These are phyloP conservation scores for Nicotiana tabacum DNA, from an alignment of 257 asterid species.

Conservation along the genomic window DNA sequence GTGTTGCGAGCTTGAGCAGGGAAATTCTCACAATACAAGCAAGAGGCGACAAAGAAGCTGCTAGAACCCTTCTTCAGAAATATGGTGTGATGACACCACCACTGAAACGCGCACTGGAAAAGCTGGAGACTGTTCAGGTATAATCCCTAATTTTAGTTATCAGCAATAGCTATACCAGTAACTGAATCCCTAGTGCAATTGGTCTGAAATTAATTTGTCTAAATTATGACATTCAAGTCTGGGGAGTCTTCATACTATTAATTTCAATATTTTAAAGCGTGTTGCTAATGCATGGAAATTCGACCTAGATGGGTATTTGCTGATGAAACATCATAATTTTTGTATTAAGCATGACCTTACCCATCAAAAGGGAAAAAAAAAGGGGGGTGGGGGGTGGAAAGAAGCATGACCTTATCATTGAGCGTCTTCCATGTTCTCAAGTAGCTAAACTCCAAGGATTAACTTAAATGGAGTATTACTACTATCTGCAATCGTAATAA, in stretches of 20 bases:
- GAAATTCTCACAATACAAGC: conserved; percentile 90
- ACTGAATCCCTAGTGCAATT: not conserved
- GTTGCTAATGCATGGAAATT: not conserved
- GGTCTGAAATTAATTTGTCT: not conserved
- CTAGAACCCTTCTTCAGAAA: conserved; percentile 51
- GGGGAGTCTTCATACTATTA: not conserved
- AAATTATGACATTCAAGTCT: not conserved
- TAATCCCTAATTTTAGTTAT: not conserved
- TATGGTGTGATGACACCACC: conserved; percentile 52
- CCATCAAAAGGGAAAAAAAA: too few species aligned
- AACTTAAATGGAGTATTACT: not conserved
- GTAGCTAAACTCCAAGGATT: not conserved
- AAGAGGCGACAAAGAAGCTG: conserved; percentile 76
- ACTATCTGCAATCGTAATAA: not conserved
- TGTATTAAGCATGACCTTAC: not conserved
- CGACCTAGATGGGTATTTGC: not conserved
- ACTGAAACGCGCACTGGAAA: conserved; percentile 56
- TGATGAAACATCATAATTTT: not conserved
- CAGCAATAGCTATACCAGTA: not conserved
- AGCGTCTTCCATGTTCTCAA: not conserved
- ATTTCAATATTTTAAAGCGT: not conserved
- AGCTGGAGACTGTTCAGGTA: conserved; percentile 70
- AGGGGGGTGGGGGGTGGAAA: not conserved
- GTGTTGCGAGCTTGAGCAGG: conserved; percentile 77
- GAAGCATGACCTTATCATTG: not conserved